Base-by-base conservation (phyloP, 441 rosid species). In the Aquilaria agallochum region DNA sequence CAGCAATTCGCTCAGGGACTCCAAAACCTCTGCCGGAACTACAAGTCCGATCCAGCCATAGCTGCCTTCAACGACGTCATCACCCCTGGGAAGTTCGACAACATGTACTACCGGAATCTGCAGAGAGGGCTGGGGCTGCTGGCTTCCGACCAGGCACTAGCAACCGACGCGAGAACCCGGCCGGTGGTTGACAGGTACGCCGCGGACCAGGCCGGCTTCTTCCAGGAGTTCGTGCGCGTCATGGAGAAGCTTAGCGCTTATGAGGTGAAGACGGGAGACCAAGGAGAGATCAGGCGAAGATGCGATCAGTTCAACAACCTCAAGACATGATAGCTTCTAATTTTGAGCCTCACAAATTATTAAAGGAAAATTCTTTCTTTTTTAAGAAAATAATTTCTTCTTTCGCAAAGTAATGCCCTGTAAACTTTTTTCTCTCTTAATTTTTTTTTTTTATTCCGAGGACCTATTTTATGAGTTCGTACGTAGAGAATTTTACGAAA, bases 51-150 rank as follows among this genome's bases (percentile, higher is more conserved):
- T 53, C 58, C 72, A 5, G 62, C 80, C 2, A 83, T 90, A 88
- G 73, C 95, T 0, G 88, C 92, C 11, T 86, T 83, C 62, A 86
- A 84, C 34, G 96, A 88, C 58, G 82, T 79, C 11, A 73, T 78
- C 44, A 86, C 97, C 4, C 95, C 93, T 1, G 81, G 85, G 20
- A 88, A 84, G 57, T 90, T 90, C 45, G 94, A 90, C 50, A 88
- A 90, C 63, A 83, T 88, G 93, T 90, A 86, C 69, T 86, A 61
- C 74, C 66, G 65, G 76, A 90, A 84, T 50, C 58, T 88, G 69
- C 67, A 66, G 53, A 76, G 65, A n/a, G 93, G 97, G 11, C 62
- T 83, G 68, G 91, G 79, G 68, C 62, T 88, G 58, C 66, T 90
- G 9, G 49, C 64, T 20, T 68, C 79, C 5, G 95, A 90, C 59